Evolutionary conservation across 2,329 filamentous ascomycete genomes (phyloP).

Genomic region (Lomentospora prolificans): DNA sequence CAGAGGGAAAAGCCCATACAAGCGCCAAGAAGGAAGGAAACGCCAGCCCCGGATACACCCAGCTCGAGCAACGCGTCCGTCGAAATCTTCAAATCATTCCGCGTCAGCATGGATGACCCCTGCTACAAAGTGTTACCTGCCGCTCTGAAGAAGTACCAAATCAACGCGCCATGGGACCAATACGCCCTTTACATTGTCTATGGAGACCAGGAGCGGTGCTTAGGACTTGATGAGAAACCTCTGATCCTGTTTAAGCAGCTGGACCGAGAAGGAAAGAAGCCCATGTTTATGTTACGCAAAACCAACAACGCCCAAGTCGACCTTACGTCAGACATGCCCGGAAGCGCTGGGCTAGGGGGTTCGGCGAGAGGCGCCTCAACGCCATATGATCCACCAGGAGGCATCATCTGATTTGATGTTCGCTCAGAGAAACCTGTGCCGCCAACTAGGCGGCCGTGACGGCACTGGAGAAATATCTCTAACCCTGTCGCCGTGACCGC

Average conservation of each 20-base stretch:
- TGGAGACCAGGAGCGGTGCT: slow-evolving; percentile 91
- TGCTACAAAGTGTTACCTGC: slow-evolving; percentile 96
- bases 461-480: too few relatives aligned
- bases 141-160: slow-evolving; percentile 95
- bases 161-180: slow-evolving; percentile 94
- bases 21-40: slow-evolving; percentile 49
- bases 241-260: slow-evolving; percentile 95
- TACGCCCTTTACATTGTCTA: slow-evolving; percentile 98
- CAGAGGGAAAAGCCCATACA: slow-evolving; percentile 24
- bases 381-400: slow-evolving; percentile 48
- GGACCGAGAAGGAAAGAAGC: slow-evolving; percentile 93
- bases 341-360: slow-evolving; percentile 41
- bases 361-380: slow-evolving; percentile 33
- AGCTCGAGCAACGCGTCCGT: slow-evolving; percentile 51
- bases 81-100: slow-evolving; percentile 98
- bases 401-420: slow-evolving; percentile 38
- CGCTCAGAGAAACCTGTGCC: neutral
- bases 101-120: slow-evolving; percentile 94
- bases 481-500: too few relatives aligned
- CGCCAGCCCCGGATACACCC: slow-evolving; percentile 52
- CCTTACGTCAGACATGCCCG: slow-evolving; percentile 31
- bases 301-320: slow-evolving; percentile 46
- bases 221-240: slow-evolving; percentile 86
- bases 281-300: slow-evolving; percentile 95
- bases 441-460: too few relatives aligned